phyloP scores from a whole-genome alignment of 148 eudicot genomes.

The Camellia japonica region DNA sequence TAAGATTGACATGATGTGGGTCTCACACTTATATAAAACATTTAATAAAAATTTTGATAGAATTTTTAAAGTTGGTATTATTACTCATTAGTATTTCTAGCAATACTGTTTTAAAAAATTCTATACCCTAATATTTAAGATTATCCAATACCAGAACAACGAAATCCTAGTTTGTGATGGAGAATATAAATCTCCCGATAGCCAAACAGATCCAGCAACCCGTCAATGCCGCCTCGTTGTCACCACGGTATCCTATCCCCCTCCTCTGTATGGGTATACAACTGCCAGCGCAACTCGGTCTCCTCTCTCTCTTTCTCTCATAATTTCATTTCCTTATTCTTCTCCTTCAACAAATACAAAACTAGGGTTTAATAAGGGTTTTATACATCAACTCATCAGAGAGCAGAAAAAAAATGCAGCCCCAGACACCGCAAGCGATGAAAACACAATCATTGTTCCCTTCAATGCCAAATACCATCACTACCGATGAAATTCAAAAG shows the following conservation, averaged over 20 bases:
- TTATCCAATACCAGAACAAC: background rate
- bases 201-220: background rate
- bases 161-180: background rate
- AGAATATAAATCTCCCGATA: background rate
- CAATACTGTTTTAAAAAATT: no score
- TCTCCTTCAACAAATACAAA: background rate
- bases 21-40: no score
- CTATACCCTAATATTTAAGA: no score
- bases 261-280: background rate
- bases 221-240: background rate
- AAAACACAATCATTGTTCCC: constrained; percentile 15
- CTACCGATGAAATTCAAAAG: constrained; percentile 80
- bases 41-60: no score
- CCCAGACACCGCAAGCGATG: constrained; percentile 12
- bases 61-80: no score
- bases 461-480: constrained; percentile 29
- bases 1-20: no score
- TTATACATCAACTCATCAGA: background rate
- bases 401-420: constrained; percentile 23
- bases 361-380: constrained; percentile 7
- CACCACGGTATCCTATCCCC: background rate
- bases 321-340: background rate
- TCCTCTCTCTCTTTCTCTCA: background rate
- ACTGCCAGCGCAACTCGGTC: background rate
- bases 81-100: no score